Conservation (phyloP, 805 yeast genomes). For the Wickerhamiella alocasiicola region DNA sequence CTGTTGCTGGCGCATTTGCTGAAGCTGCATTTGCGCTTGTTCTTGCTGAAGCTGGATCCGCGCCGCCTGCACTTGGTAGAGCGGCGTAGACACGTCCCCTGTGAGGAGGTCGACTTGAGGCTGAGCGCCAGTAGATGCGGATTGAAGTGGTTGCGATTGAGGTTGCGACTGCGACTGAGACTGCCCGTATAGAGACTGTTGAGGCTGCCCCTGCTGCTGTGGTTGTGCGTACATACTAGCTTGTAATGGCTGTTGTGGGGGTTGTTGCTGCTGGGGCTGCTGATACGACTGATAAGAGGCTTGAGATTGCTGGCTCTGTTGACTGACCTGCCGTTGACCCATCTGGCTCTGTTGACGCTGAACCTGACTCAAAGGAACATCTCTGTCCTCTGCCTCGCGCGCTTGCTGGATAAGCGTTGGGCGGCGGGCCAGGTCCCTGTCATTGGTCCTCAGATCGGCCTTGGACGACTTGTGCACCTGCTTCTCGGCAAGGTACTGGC, state of each 20-base stretch:
- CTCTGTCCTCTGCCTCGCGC: slow-evolving; percentile 14
- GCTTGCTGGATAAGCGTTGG: slow-evolving; percentile 14
- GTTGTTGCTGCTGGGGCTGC: slow-evolving; percentile 12
- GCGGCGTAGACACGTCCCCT: slow-evolving; percentile 12
- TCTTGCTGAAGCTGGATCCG: slow-evolving; percentile 20
- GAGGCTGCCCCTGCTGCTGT: slow-evolving; percentile 10
- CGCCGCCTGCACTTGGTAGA: slow-evolving; percentile 19
- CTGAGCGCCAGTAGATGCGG: background rate
- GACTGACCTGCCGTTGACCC: slow-evolving; percentile 16
- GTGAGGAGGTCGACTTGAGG: slow-evolving; percentile 9
- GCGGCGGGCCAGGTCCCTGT: slow-evolving; percentile 1
- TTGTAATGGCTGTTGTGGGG: slow-evolving; percentile 12
- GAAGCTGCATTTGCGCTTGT: slow-evolving; percentile 23
- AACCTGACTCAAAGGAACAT: background rate
- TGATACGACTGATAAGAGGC: slow-evolving; percentile 14
- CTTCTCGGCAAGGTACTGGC: slow-evolving; percentile 64
- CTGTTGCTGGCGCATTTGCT: slow-evolving; percentile 20
- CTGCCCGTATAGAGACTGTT: background rate
- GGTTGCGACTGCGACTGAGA: slow-evolving; percentile 12
- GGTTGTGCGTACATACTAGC: too few relatives aligned
- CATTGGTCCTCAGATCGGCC: slow-evolving; percentile 6
- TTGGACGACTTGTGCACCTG: slow-evolving; percentile 27
- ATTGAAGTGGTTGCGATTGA: slow-evolving; percentile 14
- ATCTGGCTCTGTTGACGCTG: slow-evolving; percentile 9
- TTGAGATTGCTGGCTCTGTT: slow-evolving; percentile 15